Percentiles rank a stretch among this genome's conserved stretches.
phyloP scores from a whole-genome alignment of 2,329 filamentous ascomycete species.

The Apiospora phragmitis region DNA sequence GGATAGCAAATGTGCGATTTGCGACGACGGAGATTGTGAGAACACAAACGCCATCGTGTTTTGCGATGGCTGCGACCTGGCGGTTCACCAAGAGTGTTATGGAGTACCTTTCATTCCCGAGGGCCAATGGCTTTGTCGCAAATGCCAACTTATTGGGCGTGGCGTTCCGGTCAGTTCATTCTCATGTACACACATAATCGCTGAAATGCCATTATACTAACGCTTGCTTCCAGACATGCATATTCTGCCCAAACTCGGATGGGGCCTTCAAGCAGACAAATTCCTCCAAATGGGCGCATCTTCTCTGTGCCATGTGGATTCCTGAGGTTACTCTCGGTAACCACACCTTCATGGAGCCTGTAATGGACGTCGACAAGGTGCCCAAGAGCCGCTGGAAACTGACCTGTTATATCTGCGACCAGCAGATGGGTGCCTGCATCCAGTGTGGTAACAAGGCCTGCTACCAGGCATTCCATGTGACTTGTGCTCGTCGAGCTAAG shows the following conservation, averaged over 20 bases:
- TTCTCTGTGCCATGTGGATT: conserved; percentile 98
- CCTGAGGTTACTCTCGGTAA: conserved; percentile 95
- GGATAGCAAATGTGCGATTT: conserved; percentile 96
- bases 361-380: conserved; percentile 97
- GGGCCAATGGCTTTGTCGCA: conserved; percentile 96
- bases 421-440: conserved; percentile 97
- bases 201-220: conserved; percentile 16
- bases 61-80: conserved; percentile 95
- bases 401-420: conserved; percentile 93
- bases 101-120: conserved; percentile 98
- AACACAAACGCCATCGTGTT: conserved; percentile 99
- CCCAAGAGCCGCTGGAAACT: conserved; percentile 93
- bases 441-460: conserved; percentile 98
- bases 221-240: conserved; percentile 67
- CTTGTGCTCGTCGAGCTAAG: conserved; percentile 84
- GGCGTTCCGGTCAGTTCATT: conserved; percentile 70
- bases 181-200: background rate
- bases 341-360: conserved; percentile 95
- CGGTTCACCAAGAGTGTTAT: conserved; percentile 98
- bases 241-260: conserved; percentile 97
- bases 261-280: conserved; percentile 99
- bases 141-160: conserved; percentile 92
- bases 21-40: conserved; percentile 98
- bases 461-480: conserved; percentile 96
- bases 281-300: conserved; percentile 92